Percentiles rank a stretch among this genome's conserved stretches.
phyloP scores from a whole-genome alignment of 345 rosid genomes.

The Mangifera indica region DNA sequence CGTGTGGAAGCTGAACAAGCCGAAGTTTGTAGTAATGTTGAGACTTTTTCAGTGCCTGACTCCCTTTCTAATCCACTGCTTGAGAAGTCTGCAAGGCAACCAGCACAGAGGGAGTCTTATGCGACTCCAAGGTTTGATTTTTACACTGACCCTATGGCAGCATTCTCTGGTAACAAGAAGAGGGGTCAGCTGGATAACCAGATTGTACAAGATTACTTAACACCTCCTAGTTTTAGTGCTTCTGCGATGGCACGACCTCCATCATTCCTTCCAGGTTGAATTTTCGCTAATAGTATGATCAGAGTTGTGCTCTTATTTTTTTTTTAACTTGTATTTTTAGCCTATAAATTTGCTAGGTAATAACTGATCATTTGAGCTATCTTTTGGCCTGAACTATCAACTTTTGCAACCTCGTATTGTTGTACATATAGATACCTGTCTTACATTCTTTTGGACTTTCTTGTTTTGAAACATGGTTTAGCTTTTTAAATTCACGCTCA shows the following conservation, averaged over 20 bases:
- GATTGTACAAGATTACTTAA: conserved; percentile 26
- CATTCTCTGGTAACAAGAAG: conserved; percentile 60
- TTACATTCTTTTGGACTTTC: neutral
- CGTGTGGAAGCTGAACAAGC: conserved; percentile 61
- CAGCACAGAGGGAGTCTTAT: conserved; percentile 29
- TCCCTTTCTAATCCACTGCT: conserved; percentile 68
- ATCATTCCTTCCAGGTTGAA: conserved; percentile 36
- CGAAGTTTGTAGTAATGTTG: conserved; percentile 33
- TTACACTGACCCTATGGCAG: conserved; percentile 78
- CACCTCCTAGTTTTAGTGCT: conserved; percentile 27
- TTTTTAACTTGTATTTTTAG: neutral
- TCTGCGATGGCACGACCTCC: conserved; percentile 27
- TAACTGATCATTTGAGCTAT: neutral
- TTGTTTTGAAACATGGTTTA: neutral
- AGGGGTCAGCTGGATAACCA: conserved; percentile 31
- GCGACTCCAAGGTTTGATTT: conserved; percentile 60
- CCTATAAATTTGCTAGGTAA: neutral
- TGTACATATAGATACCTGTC: neutral
- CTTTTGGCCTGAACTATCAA: neutral
- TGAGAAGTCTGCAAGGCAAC: conserved; percentile 33
- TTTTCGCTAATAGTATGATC: neutral
- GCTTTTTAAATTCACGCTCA: neutral
- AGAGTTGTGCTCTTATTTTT: neutral
- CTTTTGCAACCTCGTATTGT: neutral
- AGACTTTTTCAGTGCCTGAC: conserved; percentile 30